Evolutionary conservation across 257 asterid genomes (phyloP).

Genomic region (Nicotiana undulata): DNA sequence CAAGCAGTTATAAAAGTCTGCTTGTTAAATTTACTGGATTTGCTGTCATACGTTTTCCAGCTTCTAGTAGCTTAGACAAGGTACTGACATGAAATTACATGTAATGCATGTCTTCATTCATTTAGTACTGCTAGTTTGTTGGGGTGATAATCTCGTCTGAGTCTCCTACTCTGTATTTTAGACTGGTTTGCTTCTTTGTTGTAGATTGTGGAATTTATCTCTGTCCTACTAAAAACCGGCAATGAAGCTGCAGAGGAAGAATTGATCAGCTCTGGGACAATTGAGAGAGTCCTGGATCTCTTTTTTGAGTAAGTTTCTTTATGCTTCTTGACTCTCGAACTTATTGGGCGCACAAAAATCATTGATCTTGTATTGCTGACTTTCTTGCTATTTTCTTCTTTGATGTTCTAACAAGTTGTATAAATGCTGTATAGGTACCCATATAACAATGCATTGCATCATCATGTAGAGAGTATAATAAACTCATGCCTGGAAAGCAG

Average conservation of each 20-base stretch:
- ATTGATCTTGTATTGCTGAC: background rate
- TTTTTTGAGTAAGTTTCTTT: constrained; percentile 68
- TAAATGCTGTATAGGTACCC: constrained; percentile 54
- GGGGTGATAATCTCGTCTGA: background rate
- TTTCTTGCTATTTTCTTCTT: background rate
- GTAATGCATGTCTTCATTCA: background rate
- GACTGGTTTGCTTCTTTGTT: constrained; percentile 9
- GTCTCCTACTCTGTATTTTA: background rate
- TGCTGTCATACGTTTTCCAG: background rate
- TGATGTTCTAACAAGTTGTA: background rate
- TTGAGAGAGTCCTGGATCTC: constrained; percentile 73
- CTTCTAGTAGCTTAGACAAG: background rate
- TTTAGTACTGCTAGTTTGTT: background rate
- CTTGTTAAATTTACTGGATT: background rate
- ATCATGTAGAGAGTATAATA: constrained; percentile 85
- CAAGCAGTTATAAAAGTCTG: background rate
- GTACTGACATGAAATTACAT: background rate
- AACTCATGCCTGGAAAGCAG: constrained; percentile 86
- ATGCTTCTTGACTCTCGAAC: background rate
- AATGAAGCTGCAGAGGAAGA: constrained; percentile 78
- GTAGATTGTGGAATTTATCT: constrained; percentile 82
- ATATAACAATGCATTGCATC: constrained; percentile 88
- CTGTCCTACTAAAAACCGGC: constrained; percentile 77
- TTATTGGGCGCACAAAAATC: background rate
- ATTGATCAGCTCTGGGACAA: constrained; percentile 73